Base-by-base conservation (phyloP, 305 asterid species). In the Salvia sclarea region DNA sequence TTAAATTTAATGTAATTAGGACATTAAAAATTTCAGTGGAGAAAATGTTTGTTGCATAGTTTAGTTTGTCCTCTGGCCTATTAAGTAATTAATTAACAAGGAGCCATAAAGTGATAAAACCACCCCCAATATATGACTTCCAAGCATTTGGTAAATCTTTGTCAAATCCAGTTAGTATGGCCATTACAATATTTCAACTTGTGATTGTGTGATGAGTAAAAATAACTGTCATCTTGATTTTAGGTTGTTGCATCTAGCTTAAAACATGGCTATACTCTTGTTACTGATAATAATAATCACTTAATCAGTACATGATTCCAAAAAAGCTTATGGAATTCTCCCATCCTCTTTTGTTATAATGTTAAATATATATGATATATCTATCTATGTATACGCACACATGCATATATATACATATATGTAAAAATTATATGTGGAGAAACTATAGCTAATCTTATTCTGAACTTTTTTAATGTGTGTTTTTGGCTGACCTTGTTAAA, bases 271-370 rank as follows among this genome's bases (percentile, higher is more conserved):
- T 57, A 38, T 9, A 38, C 3, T 38, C 44, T 38, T 38, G 44
- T 16, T 16, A 25, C 33, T 54, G n/a, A 57, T 33, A 24, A 5
- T 14, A 21, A 4, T 9, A 20, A 61, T 61, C n/a, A n/a, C n/a
- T n/a, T n/a, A 14, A 6, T 31, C 52, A 40, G 2, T 3, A 9
- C 50, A 47, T 20, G 17, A 31, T 58, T 14, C 47, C 11, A 48
- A 43, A 44, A 18, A 45, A 55, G 66, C 12, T 30, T 28, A 43
- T n/a, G n/a, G n/a, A 38, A 44, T 52, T 41, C 45, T 61, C 59
- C 17, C 22, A 10, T 37, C 40, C 40, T 33, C 40, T 6, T 33
- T 33, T 33, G 8, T 33, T 33, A 33, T 33, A 33, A 33, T 33
- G 40, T 33, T 33, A 33, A 33, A 5, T 7, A 6, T 33, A 6